These are phyloP conservation scores for Mortierella hygrophila DNA, from an alignment of 192 early-diverging fungal genomes.

Conservation along the genomic window DNA sequence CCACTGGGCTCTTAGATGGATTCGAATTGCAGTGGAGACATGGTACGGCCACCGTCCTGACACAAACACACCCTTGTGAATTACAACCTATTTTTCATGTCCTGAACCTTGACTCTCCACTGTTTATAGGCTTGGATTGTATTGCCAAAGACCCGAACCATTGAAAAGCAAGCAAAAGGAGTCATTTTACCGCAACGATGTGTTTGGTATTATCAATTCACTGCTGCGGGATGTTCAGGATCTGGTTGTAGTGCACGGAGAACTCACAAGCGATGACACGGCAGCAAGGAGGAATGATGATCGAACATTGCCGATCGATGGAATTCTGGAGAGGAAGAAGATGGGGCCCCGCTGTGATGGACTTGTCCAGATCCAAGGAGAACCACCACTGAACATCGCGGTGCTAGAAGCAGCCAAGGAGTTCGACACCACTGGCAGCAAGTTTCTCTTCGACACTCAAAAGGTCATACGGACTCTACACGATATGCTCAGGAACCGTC, in stretches of 20 bases:
- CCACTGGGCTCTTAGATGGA: conserved; percentile 12
- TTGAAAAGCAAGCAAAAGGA: conserved; percentile 4
- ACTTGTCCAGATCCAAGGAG: neutral
- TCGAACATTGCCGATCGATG: conserved; percentile 5
- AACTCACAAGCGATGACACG: conserved; percentile 4
- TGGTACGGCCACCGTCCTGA: neutral
- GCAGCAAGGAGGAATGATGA: conserved; percentile 3
- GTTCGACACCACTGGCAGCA: conserved; percentile 1
- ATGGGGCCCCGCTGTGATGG: neutral
- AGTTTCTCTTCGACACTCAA: conserved; percentile 4
- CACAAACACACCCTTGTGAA: too few relatives aligned
- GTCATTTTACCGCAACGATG: conserved; percentile 16
- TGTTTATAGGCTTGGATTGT: conserved; percentile 10
- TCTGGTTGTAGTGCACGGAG: neutral
- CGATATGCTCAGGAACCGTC: neutral
- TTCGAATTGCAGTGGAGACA: conserved; percentile 10
- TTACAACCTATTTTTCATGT: neutral
- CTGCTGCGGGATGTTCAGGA: conserved; percentile 11
- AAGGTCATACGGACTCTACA: neutral
- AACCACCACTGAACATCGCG: neutral
- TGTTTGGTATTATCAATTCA: conserved; percentile 15
- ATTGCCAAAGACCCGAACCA: conserved; percentile 14
- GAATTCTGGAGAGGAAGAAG: conserved; percentile 5
- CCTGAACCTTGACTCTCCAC: too few relatives aligned
- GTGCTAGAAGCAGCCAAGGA: conserved; percentile 2